Evolutionary conservation across 306 rosid species (phyloP).

Genomic region (Styphnolobium japonicum): DNA sequence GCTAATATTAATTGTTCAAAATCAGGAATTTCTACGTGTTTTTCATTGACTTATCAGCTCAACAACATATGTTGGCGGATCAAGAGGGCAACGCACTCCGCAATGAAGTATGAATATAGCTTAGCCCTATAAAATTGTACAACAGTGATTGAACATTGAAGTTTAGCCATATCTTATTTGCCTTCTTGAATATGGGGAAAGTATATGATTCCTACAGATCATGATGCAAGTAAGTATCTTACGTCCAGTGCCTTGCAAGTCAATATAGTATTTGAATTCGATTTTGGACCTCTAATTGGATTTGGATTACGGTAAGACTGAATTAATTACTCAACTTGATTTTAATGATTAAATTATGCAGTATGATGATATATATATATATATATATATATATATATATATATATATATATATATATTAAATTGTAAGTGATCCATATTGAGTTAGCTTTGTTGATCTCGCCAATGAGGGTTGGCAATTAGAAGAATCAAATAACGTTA

Average conservation of each 20-base stretch:
- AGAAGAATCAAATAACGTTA: too few relatives aligned
- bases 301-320: neutral
- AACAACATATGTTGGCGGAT: neutral
- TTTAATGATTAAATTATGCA: neutral
- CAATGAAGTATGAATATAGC: neutral
- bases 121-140: neutral
- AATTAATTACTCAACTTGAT: neutral
- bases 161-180: too few relatives aligned
- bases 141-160: neutral
- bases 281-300: neutral
- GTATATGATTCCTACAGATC: neutral
- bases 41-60: neutral
- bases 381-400: too few relatives aligned
- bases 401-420: too few relatives aligned
- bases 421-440: too few relatives aligned
- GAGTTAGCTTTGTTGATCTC: too few relatives aligned
- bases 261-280: neutral
- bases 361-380: too few relatives aligned
- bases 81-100: neutral
- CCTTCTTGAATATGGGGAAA: conserved; percentile 30
- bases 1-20: neutral
- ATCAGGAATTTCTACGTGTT: neutral
- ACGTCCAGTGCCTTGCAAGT: conserved; percentile 29
- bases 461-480: too few relatives aligned
- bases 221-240: neutral